Evolutionary conservation across 768 basidiomycete species (phyloP), one percentile per base, ranked within the genome.

Genomic region (Leucocoprinus leucothites): DNA sequence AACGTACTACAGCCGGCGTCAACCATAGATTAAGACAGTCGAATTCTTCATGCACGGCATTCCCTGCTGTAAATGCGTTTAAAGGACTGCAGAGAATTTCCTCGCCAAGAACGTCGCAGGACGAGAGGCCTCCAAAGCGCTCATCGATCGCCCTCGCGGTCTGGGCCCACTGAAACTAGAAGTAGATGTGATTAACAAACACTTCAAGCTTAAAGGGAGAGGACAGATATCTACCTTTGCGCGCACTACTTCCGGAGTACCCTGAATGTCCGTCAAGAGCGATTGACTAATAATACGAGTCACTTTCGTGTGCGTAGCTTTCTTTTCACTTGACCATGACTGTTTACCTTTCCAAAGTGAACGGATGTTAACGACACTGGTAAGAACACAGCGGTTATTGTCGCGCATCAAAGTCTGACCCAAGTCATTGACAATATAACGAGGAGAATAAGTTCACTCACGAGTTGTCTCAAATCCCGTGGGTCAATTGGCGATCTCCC

Each of bases 231-330:
- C 5, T 40, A 57, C 56, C 56, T 52, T 51, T 13, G 22, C 19
- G 14, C 21, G 42, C 8, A 26, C 22, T 18, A 26, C 50, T 11
- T 34, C 26, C 16, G 44, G 22, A 19, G 41, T 25, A 9, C 56
- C 51, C 14, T 24, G 26, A n/a, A 51, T 47, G 31, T 52, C 35
- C 9, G 24, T 8, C 14, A 50, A 36, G 13, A 52, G 42, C 9
- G 50, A 52, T 31, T 57, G 56, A 31, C 19, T 52, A 18, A 57
- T 57, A 36, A 57, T 47, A 52, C 36, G 56, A 25, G 50, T 50
- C 14, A 51, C 49, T 21, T 25, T 9, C 9, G 48, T 56, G 14
- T 9, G 19, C 8, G 35, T 18, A 16, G n/a, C 13, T 3, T 14
- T 9, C 9, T 47, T 11, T 31, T 31, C 24, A 7, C 6, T 14